These are phyloP conservation scores for Exserohilum rostratum DNA, from an alignment of 2,329 filamentous ascomycete genomes.

Conservation along the genomic window DNA sequence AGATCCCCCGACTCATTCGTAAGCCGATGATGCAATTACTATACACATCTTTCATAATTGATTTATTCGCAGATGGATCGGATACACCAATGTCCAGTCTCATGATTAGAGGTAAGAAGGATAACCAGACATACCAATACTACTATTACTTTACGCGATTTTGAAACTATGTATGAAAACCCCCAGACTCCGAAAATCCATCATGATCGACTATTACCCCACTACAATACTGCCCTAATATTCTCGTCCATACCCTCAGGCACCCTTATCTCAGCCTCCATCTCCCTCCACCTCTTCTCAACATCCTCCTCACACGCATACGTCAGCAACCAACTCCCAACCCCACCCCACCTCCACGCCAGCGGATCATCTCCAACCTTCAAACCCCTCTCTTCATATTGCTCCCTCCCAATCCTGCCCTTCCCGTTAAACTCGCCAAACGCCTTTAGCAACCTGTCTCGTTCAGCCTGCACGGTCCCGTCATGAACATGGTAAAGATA, in stretches of 20 bases:
- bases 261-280: conserved; percentile 16
- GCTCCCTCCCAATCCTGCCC: conserved; percentile 24
- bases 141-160: no score
- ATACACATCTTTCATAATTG: no score
- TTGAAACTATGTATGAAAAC: no score
- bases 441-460: conserved; percentile 51
- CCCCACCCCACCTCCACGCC: conserved; percentile 47
- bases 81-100: no score
- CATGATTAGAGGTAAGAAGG: no score
- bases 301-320: conserved; percentile 46
- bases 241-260: conserved; percentile 5
- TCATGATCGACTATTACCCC: no score
- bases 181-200: no score
- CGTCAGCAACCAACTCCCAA: conserved; percentile 44
- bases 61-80: no score
- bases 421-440: conserved; percentile 40
- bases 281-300: conserved; percentile 34
- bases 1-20: no score
- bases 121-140: no score
- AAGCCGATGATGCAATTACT: no score
- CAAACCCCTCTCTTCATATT: conserved; percentile 29
- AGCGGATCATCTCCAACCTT: conserved; percentile 39
- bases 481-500: conserved; percentile 67
- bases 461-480: conserved; percentile 60
- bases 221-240: conserved; percentile 30